Conservation (phyloP, 108 stramenopile genomes). For the Conticribra weissflogii region DNA sequence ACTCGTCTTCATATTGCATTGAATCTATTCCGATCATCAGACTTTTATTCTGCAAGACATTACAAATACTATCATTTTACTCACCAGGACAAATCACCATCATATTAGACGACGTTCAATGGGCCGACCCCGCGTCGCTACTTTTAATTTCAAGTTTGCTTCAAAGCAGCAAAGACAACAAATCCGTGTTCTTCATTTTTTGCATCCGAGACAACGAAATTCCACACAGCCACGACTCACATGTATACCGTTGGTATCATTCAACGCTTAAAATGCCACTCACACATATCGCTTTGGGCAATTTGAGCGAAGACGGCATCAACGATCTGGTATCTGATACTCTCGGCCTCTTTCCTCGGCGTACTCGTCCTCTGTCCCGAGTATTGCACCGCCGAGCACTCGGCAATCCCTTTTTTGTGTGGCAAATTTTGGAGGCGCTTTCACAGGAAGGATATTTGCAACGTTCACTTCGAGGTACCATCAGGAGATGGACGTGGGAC, state of each 20-base stretch:
- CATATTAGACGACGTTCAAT: constrained; percentile 9
- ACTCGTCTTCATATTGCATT: neutral
- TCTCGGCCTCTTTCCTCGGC: constrained; percentile 25
- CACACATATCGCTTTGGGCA: constrained; percentile 16
- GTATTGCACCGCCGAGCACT: constrained; percentile 13
- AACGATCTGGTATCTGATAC: constrained; percentile 29
- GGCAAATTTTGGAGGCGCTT: constrained; percentile 21
- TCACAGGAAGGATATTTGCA: constrained; percentile 12
- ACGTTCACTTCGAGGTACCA: neutral
- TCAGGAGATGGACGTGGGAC: constrained; percentile 34
- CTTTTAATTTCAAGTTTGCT: constrained; percentile 18
- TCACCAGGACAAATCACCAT: neutral
- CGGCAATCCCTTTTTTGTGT: constrained; percentile 21
- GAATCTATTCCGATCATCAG: neutral
- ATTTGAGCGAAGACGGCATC: constrained; percentile 17
- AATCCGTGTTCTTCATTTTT: constrained; percentile 10
- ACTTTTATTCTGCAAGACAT: neutral
- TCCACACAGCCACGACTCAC: neutral
- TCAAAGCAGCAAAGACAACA: constrained; percentile 5
- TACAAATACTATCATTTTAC: neutral
- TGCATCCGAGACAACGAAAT: constrained; percentile 36
- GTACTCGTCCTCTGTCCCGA: constrained; percentile 33
- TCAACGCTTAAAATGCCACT: constrained; percentile 11
- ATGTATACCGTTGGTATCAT: constrained; percentile 1
- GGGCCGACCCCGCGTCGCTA: constrained; percentile 23